Conservation (phyloP, 371 early-diverging fungal genomes). For the Zychaea mexicana region DNA sequence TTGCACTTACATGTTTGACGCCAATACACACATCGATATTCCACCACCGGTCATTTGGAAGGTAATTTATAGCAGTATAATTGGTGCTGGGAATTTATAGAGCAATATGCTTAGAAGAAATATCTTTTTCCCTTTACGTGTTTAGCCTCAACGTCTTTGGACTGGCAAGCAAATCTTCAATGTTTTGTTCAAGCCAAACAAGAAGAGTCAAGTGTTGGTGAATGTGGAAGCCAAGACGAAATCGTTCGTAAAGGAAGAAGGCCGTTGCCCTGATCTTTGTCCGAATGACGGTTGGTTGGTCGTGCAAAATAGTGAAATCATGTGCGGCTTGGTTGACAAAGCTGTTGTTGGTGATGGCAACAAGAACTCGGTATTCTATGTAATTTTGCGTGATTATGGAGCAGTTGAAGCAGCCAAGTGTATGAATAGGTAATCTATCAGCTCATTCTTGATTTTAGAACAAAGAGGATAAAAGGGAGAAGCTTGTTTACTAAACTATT, state of each 20-base stretch:
- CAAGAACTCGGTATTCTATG: slow-evolving; percentile 93
- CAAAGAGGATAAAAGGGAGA: neutral
- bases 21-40: slow-evolving; percentile 80
- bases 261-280: slow-evolving; percentile 76
- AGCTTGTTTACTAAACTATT: neutral
- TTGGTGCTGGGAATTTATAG: too few species aligned
- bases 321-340: slow-evolving; percentile 97
- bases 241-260: slow-evolving; percentile 68
- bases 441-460: neutral
- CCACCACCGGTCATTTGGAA: slow-evolving; percentile 94
- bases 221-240: slow-evolving; percentile 91
- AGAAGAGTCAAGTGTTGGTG: slow-evolving; percentile 65
- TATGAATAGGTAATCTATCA: slow-evolving; percentile 78
- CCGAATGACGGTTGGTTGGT: slow-evolving; percentile 90
- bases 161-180: slow-evolving; percentile 78
- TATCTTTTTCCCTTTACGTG: neutral
- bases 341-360: slow-evolving; percentile 96
- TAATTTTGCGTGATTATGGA: slow-evolving; percentile 92
- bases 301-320: slow-evolving; percentile 90
- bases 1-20: slow-evolving; percentile 85
- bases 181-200: slow-evolving; percentile 88
- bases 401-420: slow-evolving; percentile 83
- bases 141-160: slow-evolving; percentile 63
- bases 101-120: too few species aligned
- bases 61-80: too few species aligned